These are phyloP conservation scores for Kurtzmaniella quercitrusa DNA, from an alignment of 1,139 yeast genomes.

Conservation along the genomic window DNA sequence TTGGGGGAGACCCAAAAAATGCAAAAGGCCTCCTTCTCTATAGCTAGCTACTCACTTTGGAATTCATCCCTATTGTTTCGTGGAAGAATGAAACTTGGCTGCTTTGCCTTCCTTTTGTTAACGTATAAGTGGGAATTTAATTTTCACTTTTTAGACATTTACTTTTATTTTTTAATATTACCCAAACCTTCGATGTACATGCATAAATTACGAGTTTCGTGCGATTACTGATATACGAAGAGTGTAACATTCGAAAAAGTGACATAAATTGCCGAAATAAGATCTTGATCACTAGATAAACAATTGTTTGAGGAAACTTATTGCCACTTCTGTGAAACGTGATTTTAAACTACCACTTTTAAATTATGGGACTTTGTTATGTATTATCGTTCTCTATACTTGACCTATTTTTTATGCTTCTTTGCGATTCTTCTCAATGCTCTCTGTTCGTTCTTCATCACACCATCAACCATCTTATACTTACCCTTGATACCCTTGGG, in stretches of 20 bases:
- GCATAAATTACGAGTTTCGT: background rate
- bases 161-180: background rate
- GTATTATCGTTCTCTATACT: background rate
- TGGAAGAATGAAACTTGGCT: background rate
- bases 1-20: background rate
- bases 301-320: too few species aligned
- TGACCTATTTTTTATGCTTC: conserved; percentile 49
- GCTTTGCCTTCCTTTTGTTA: background rate
- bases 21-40: background rate
- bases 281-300: background rate
- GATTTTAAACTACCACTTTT: background rate
- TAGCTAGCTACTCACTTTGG: background rate
- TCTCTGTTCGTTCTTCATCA: conserved; percentile 93
- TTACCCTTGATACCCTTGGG: conserved; percentile 97
- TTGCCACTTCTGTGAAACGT: too few species aligned
- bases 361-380: background rate
- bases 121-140: background rate
- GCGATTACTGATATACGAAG: background rate
- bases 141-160: background rate
- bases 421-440: conserved; percentile 88
- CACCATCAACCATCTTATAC: conserved; percentile 99
- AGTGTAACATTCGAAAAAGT: background rate
- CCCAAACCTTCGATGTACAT: background rate
- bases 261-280: background rate
- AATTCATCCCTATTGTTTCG: background rate